Conservation (phyloP, 2,329 filamentous ascomycete genomes). For the Penicillium hordei region DNA sequence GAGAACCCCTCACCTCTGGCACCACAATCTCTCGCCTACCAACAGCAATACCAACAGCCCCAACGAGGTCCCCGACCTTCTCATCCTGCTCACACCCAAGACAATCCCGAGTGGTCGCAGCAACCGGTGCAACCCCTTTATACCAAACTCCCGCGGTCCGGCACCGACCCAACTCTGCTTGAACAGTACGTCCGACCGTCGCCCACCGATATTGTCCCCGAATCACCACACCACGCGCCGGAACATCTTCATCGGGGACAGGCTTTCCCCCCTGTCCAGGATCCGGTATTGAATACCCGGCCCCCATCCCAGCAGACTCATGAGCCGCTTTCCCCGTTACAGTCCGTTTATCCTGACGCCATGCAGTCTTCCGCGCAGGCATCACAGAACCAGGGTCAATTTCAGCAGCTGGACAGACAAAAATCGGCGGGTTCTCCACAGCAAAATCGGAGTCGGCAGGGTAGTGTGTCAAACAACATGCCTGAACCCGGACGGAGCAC, state of each 20-base stretch:
- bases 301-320: constrained; percentile 22
- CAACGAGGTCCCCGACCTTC: constrained; percentile 12
- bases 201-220: constrained; percentile 20
- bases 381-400: constrained; percentile 10
- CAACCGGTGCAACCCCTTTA: constrained; percentile 20
- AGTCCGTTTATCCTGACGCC: constrained; percentile 22
- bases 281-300: constrained; percentile 24
- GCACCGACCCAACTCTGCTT: constrained; percentile 28
- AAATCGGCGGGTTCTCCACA: constrained; percentile 13
- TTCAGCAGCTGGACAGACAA: constrained; percentile 13
- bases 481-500: constrained; percentile 50
- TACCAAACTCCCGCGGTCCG: constrained; percentile 27
- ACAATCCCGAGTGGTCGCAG: constrained; percentile 19
- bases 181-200: constrained; percentile 24
- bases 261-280: constrained; percentile 14
- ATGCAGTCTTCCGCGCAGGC: constrained; percentile 24
- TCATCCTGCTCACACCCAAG: constrained; percentile 19
- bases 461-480: constrained; percentile 25
- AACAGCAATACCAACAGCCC: constrained; percentile 19
- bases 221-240: constrained; percentile 12
- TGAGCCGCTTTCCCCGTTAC: constrained; percentile 22
- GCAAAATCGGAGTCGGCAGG: constrained; percentile 22
- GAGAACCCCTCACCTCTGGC: constrained; percentile 14
- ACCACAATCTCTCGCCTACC: constrained; percentile 11
- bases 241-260: constrained; percentile 8